Conservation (phyloP, 805 yeast species). For the Metschnikowia similis region DNA sequence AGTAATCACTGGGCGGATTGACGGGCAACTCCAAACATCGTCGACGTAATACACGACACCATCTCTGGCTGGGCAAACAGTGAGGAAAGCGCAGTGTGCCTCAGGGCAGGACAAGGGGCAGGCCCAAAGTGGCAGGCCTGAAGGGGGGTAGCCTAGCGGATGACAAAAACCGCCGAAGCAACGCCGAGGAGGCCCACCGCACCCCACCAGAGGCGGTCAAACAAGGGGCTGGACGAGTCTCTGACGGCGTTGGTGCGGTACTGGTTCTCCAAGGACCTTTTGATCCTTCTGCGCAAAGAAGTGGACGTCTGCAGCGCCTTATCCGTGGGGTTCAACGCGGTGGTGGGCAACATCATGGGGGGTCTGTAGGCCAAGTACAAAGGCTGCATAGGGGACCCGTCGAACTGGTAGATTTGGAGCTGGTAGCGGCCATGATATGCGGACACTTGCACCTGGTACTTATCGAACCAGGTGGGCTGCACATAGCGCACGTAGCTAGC, state of each 20-base stretch:
- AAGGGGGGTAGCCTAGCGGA: constrained; percentile 9
- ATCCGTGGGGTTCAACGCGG: constrained; percentile 81
- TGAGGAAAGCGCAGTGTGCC: too few species aligned
- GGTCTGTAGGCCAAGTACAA: constrained; percentile 89
- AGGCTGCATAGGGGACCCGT: constrained; percentile 81
- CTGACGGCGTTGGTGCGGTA: constrained; percentile 70
- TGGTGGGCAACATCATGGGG: constrained; percentile 93
- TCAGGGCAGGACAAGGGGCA: too few species aligned
- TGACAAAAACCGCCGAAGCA: constrained; percentile 34
- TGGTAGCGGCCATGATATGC: constrained; percentile 79
- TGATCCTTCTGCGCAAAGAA: constrained; percentile 44
- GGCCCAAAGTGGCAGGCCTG: too few species aligned
- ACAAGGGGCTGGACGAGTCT: constrained; percentile 28
- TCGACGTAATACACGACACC: too few species aligned
- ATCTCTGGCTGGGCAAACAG: too few species aligned
- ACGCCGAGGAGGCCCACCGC: constrained; percentile 44
- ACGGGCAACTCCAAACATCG: too few species aligned
- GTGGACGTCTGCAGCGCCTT: constrained; percentile 32
- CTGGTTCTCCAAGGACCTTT: constrained; percentile 75
- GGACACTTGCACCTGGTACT: constrained; percentile 60
- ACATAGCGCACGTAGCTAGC: constrained; percentile 70
- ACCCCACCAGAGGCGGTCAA: constrained; percentile 54
- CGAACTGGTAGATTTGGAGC: constrained; percentile 68
- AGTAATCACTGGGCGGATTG: too few species aligned
- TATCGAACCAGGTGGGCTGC: constrained; percentile 57